Conservation (phyloP, 306 rosid species). For the Neltuma alba region DNA sequence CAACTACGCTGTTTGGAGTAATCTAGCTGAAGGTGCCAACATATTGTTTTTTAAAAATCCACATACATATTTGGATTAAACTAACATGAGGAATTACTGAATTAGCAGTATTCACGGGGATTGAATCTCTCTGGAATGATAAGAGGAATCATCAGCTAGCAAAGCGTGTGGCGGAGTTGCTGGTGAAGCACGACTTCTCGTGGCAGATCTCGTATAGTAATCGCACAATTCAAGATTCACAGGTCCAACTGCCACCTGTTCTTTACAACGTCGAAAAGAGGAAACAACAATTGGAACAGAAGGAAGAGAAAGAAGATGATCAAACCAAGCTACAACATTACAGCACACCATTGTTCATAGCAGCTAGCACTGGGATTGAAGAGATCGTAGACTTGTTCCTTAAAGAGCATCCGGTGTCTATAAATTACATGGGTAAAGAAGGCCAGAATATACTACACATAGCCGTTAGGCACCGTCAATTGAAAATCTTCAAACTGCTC, state of each 20-base stretch:
- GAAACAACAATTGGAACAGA: too few species aligned
- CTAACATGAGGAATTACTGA: too few species aligned
- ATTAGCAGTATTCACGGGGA: background rate
- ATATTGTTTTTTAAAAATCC: too few species aligned
- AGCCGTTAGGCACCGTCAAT: constrained; percentile 35
- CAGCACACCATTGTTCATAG: background rate
- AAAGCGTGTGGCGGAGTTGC: background rate
- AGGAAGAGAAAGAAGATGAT: too few species aligned
- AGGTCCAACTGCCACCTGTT: too few species aligned
- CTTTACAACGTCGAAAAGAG: too few species aligned
- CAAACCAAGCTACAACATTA: too few species aligned
- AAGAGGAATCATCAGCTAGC: constrained; percentile 13
- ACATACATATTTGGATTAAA: too few species aligned
- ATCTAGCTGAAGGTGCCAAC: constrained; percentile 19
- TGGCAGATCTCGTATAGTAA: too few species aligned
- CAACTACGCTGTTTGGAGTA: constrained; percentile 28
- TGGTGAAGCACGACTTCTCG: too few species aligned
- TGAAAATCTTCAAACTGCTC: constrained; percentile 21
- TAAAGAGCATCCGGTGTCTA: constrained; percentile 20
- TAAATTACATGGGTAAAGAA: background rate
- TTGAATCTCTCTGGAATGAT: background rate
- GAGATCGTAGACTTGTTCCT: constrained; percentile 35
- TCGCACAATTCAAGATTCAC: too few species aligned
- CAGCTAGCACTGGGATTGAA: constrained; percentile 29
- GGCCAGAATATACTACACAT: constrained; percentile 32